phyloP scores from a whole-genome alignment of 768 basidiomycete genomes.

The Naematelia aurantialba region DNA sequence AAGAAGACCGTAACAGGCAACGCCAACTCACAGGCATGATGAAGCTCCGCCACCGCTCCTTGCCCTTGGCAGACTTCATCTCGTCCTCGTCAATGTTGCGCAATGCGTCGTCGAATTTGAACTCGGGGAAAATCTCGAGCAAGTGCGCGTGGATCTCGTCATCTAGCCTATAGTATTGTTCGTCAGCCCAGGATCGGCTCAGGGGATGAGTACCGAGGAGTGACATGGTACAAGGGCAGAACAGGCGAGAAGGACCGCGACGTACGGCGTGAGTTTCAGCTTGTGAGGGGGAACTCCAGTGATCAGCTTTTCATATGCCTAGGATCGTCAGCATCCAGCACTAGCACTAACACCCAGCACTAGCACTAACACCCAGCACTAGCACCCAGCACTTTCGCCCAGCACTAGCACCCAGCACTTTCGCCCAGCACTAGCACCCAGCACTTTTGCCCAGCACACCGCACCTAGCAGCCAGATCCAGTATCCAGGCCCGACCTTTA shows the following conservation, averaged over 20 bases:
- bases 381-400: no score
- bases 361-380: no score
- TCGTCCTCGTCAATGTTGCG: conserved; percentile 75
- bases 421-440: no score
- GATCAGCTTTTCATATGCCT: conserved; percentile 95
- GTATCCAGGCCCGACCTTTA: no score
- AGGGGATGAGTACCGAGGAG: neutral
- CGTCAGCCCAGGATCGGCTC: neutral
- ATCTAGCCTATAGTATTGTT: conserved; percentile 60
- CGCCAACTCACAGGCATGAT: conserved; percentile 55
- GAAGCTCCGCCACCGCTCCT: conserved; percentile 86
- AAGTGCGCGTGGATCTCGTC: conserved; percentile 85
- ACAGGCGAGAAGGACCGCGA: neutral
- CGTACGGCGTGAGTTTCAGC: conserved; percentile 76
- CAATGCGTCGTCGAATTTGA: conserved; percentile 53
- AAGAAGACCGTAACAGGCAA: neutral
- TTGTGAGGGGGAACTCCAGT: conserved; percentile 71
- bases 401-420: no score
- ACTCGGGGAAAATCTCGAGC: conserved; percentile 75
- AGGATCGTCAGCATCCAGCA: conserved; percentile 4
- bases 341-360: no score
- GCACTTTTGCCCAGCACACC: no score
- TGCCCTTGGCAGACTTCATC: conserved; percentile 84
- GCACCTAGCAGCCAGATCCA: no score
- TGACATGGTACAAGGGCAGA: neutral